phyloP scores from a whole-genome alignment of 805 yeast species.

The Saccharomycopsis sp. region DNA sequence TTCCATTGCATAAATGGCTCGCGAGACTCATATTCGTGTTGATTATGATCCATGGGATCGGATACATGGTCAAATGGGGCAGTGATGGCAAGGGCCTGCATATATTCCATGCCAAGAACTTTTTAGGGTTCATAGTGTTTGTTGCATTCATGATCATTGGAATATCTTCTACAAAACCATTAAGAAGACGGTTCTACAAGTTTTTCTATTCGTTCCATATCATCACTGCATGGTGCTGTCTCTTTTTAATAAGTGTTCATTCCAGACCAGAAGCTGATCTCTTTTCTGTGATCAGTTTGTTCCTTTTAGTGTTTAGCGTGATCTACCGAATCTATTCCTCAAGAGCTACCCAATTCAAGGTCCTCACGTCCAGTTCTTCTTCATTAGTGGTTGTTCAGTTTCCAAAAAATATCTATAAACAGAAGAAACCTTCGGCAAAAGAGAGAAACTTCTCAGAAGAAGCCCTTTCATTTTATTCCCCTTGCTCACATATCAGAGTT shows the following conservation, averaged over 20 bases:
- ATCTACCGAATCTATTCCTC: constrained; percentile 29
- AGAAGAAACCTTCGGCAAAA: not conserved
- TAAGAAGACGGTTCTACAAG: constrained; percentile 45
- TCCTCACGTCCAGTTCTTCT: constrained; percentile 24
- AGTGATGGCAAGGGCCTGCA: constrained; percentile 31
- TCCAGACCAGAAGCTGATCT: constrained; percentile 63
- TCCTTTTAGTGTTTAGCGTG: constrained; percentile 34
- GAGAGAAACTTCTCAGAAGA: constrained; percentile 10
- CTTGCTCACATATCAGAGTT: constrained; percentile 57
- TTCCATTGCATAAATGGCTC: constrained; percentile 65
- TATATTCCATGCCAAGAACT: constrained; percentile 35
- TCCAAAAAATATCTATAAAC: constrained; percentile 12
- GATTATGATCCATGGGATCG: constrained; percentile 45
- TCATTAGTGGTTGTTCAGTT: constrained; percentile 24
- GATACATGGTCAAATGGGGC: constrained; percentile 46
- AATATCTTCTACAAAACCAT: constrained; percentile 39
- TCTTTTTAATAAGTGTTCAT: constrained; percentile 46
- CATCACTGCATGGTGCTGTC: constrained; percentile 38
- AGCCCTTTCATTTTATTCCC: constrained; percentile 29
- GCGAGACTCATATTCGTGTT: constrained; percentile 48
- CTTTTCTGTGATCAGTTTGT: constrained; percentile 27
- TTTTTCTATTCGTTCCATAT: constrained; percentile 55
- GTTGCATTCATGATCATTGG: constrained; percentile 32
- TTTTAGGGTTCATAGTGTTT: constrained; percentile 46
- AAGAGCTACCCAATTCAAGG: constrained; percentile 10